Percentiles rank a stretch among this genome's conserved stretches.
Conservation (phyloP, 2,329 filamentous ascomycete species). For the Teratosphaeria pseudoeucalypti region DNA sequence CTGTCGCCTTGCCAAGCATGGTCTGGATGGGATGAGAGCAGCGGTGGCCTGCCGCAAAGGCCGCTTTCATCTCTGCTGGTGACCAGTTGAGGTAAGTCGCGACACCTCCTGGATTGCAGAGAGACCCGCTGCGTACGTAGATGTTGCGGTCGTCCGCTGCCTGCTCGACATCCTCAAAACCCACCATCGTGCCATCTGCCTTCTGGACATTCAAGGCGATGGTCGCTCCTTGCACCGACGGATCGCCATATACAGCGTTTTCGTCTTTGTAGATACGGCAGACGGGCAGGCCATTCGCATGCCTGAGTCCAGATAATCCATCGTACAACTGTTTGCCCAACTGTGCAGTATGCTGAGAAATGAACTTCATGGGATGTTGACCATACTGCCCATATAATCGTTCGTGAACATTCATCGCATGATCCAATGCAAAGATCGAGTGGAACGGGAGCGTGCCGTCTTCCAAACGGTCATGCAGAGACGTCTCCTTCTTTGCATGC, state of each 20-base stretch:
- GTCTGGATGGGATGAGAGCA: slow-evolving; percentile 46
- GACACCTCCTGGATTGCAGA: slow-evolving; percentile 46
- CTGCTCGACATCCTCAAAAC: slow-evolving; percentile 50
- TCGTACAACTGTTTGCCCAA: slow-evolving; percentile 43
- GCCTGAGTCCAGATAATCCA: slow-evolving; percentile 38
- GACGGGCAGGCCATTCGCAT: slow-evolving; percentile 44
- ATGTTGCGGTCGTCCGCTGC: slow-evolving; percentile 46
- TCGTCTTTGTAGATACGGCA: slow-evolving; percentile 47
- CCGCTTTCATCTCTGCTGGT: slow-evolving; percentile 44
- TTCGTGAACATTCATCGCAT: slow-evolving; percentile 48
- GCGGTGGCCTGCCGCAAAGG: slow-evolving; percentile 47
- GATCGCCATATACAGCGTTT: slow-evolving; percentile 39
- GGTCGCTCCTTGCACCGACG: slow-evolving; percentile 48
- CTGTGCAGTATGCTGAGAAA: slow-evolving; percentile 48
- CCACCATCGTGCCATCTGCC: slow-evolving; percentile 43
- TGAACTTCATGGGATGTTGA: slow-evolving; percentile 46
- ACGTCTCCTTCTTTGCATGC: slow-evolving; percentile 44
- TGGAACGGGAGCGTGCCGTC: slow-evolving; percentile 59
- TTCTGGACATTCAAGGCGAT: slow-evolving; percentile 53
- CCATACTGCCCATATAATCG: slow-evolving; percentile 49
- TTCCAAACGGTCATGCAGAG: slow-evolving; percentile 52
- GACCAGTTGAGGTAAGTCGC: slow-evolving; percentile 40
- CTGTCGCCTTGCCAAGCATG: slow-evolving; percentile 46
- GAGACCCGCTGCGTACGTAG: slow-evolving; percentile 50
- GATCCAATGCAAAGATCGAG: slow-evolving; percentile 51